phyloP scores from a whole-genome alignment of 257 asterid genomes.

The Solanum virginianum region DNA sequence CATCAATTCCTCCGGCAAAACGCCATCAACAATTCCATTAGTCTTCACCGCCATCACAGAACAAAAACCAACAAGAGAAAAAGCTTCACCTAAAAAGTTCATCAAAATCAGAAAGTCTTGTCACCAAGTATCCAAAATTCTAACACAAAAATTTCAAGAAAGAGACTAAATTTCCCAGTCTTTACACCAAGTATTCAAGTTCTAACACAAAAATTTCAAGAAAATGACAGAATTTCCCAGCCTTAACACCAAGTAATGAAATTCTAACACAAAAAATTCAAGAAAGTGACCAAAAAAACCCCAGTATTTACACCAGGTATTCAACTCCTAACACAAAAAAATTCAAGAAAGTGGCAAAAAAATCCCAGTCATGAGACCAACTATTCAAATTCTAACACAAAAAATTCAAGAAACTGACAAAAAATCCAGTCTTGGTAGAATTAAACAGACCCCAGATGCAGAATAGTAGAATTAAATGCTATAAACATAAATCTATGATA shows the following conservation, averaged over 20 bases:
- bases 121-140: neutral
- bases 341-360: no score
- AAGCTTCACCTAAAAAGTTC: neutral
- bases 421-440: neutral
- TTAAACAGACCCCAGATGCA: neutral
- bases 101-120: neutral
- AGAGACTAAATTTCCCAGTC: neutral
- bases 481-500: neutral
- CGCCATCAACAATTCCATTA: conserved; percentile 33
- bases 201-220: no score
- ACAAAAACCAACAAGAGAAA: neutral
- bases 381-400: no score
- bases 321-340: no score
- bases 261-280: neutral
- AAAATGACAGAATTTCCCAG: no score
- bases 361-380: neutral
- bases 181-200: no score
- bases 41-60: conserved; percentile 60
- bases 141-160: neutral
- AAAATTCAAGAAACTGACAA: neutral
- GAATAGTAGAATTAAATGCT: neutral
- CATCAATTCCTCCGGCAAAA: conserved; percentile 47
- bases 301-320: no score
- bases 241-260: no score
- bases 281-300: neutral